Evolutionary conservation across 2,329 filamentous ascomycete genomes (phyloP).

Genomic region (Ambrosiella beaveri): DNA sequence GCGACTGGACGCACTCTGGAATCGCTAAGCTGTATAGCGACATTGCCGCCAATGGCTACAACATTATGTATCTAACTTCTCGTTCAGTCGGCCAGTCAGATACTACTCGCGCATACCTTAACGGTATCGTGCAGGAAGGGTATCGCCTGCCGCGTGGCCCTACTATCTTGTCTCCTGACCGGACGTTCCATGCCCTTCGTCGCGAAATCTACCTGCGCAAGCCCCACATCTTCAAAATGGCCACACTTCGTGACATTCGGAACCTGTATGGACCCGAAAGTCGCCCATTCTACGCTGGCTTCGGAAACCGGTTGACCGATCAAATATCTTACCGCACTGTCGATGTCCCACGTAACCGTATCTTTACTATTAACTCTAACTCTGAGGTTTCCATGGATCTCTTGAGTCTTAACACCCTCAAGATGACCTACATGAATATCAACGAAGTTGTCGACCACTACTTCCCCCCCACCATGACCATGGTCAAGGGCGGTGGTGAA

Average conservation of each 20-base stretch:
- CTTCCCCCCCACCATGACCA: constrained; percentile 76
- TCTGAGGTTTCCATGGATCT: constrained; percentile 87
- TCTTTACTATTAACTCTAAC: constrained; percentile 98
- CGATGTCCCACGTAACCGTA: constrained; percentile 82
- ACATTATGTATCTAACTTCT: constrained; percentile 94
- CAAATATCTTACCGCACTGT: constrained; percentile 91
- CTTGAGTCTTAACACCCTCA: constrained; percentile 80
- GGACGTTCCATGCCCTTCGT: constrained; percentile 81
- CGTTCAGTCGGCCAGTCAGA: constrained; percentile 88
- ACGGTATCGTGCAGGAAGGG: constrained; percentile 74
- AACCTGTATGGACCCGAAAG: constrained; percentile 62
- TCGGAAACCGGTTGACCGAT: constrained; percentile 90
- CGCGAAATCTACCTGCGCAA: constrained; percentile 90
- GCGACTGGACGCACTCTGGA: constrained; percentile 93
- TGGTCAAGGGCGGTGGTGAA: constrained; percentile 79
- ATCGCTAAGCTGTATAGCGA: constrained; percentile 96
- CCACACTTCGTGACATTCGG: constrained; percentile 84
- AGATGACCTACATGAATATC: constrained; percentile 94
- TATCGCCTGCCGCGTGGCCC: constrained; percentile 77
- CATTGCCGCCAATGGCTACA: constrained; percentile 89
- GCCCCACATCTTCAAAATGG: constrained; percentile 99
- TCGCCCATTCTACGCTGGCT: constrained; percentile 89
- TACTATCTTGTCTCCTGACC: constrained; percentile 85
- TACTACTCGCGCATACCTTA: constrained; percentile 72
- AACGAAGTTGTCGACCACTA: constrained; percentile 95